Base-by-base conservation (phyloP, 805 yeast genomes). In the Kodamaea hsintzibuensis region DNA sequence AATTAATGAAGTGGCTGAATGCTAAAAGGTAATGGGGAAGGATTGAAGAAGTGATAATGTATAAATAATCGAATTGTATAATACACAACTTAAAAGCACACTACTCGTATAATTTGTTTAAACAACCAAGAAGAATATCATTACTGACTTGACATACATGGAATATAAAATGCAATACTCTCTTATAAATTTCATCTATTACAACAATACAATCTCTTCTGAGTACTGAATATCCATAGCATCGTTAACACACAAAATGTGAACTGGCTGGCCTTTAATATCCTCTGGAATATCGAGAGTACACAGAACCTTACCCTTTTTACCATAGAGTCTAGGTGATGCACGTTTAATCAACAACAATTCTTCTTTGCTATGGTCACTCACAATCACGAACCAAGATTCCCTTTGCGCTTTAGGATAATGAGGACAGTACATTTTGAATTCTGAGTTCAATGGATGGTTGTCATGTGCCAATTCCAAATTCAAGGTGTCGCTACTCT, bases 371-470 rank as follows among this genome's bases (percentile, higher is more conserved):
- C 72, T 69, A 25, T 71, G 70, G 57, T 84, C 83, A 56, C 81
- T 73, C 8, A 85, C 60, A 47, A 93, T 81, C 8, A 85, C 80
- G 67, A 93, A 90, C 98, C 99, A 95, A 0, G 96, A 84, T 66
- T 95, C 98, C 63, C 91, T 86, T 70, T 95, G 99, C 1, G 85
- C 76, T 69, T 95, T 93, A 45, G 97, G 96, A 72, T 89, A 95
- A 61, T 82, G 82, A 2, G 96, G 93, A 54, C 92, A 78, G 62
- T 85, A 83, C 50, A 90, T 81, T 58, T 82, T 82, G 73, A 84
- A 88, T 45, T 86, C 91, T 2, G 74, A 72, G 57, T 80, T 82
- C 52, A 72, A 64, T 2, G 83, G 77, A 19, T 57, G 60, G 51
- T 81, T 83, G n/a, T 73, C 71, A 64, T 88, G 96, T 7, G 65